These are phyloP conservation scores for Hypomyces rosellus DNA, from an alignment of 2,329 filamentous ascomycete genomes.

Conservation along the genomic window DNA sequence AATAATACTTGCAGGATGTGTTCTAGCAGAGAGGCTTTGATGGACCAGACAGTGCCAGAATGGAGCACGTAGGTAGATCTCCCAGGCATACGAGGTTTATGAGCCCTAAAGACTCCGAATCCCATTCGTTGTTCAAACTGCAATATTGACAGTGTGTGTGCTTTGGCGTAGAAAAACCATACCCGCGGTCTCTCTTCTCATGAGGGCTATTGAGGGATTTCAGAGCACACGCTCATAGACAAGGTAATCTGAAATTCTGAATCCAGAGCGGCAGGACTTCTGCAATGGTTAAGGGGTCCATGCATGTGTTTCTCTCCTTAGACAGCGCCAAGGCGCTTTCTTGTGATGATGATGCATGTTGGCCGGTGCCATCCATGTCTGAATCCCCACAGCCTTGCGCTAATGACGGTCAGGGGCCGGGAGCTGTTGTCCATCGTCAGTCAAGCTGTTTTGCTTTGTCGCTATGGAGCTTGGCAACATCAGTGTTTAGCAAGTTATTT, in stretches of 20 bases:
- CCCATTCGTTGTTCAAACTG: too few relatives aligned
- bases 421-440: not conserved
- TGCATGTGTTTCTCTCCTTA: constrained; percentile 12
- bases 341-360: constrained; percentile 1
- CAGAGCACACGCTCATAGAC: constrained; percentile 1
- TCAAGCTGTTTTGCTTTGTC: too few relatives aligned
- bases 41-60: not conserved
- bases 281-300: constrained; percentile 23
- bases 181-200: not conserved
- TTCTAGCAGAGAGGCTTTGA: too few relatives aligned
- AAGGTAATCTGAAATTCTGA: not conserved
- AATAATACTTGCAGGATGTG: too few relatives aligned
- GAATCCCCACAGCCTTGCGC: constrained; percentile 3
- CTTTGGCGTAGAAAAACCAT: too few relatives aligned
- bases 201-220: constrained; percentile 7
- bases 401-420: not conserved
- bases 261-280: constrained; percentile 9
- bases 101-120: too few relatives aligned
- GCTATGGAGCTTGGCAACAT: too few relatives aligned
- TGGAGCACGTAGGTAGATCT: not conserved
- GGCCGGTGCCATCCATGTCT: constrained; percentile 14
- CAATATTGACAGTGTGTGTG: too few relatives aligned
- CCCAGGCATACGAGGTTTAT: too few relatives aligned
- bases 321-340: not conserved
- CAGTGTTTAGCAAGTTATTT: too few relatives aligned